A percentile compares a stretch with the other conserved stretches of the same genome.
Conservation (phyloP, 1,139 yeast species). For the Sugiyamaella pinicola region DNA sequence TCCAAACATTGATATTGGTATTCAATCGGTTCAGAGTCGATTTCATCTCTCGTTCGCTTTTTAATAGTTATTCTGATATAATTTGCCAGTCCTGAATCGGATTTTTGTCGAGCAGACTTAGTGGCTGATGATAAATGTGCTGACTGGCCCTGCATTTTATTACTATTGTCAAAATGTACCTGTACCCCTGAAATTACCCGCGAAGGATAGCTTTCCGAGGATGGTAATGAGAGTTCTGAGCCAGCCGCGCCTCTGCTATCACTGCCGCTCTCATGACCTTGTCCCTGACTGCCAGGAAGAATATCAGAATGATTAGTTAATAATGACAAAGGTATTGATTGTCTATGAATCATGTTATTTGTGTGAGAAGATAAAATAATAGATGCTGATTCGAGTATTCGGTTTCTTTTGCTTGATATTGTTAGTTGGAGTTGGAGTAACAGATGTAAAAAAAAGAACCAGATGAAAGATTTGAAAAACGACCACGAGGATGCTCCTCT, state of each 20-base stretch:
- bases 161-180: too few relatives aligned
- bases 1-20: conserved; percentile 28
- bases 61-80: conserved; percentile 10
- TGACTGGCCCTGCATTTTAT: background rate
- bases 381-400: background rate
- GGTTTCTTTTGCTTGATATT: background rate
- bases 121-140: background rate
- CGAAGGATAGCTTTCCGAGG: background rate
- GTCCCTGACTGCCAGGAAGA: background rate
- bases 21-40: background rate
- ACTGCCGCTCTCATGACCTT: too few relatives aligned
- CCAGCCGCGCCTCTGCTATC: too few relatives aligned
- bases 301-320: conserved; percentile 5
- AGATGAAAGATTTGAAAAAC: too few relatives aligned
- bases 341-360: conserved; percentile 4
- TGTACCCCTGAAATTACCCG: conserved; percentile 15
- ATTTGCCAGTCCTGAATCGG: conserved; percentile 13
- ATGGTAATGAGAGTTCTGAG: too few relatives aligned
- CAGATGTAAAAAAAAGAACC: too few relatives aligned
- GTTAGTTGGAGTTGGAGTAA: too few relatives aligned
- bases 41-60: conserved; percentile 6
- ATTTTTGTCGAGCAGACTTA: background rate
- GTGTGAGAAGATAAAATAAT: background rate
- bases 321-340: conserved; percentile 9
- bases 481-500: too few relatives aligned